Conservation (phyloP, 2,329 filamentous ascomycete species). For the Elsinoe batatas region DNA sequence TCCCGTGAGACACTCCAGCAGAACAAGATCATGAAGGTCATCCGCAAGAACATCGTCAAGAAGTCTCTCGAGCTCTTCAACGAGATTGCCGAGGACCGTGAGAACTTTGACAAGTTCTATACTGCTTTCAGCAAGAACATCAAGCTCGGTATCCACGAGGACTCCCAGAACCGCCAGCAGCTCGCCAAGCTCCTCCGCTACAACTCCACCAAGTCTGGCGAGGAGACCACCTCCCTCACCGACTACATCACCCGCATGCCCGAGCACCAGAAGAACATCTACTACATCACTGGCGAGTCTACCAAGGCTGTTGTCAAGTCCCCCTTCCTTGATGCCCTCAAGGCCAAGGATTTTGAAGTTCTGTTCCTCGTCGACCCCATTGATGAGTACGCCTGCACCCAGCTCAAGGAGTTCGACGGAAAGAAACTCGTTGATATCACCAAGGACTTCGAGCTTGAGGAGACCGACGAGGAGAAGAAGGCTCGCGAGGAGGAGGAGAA, state of each 20-base stretch:
- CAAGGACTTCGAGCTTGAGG: slow-evolving; percentile 99
- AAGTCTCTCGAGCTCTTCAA: slow-evolving; percentile 99
- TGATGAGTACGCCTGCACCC: slow-evolving; percentile 98
- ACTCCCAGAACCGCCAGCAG: slow-evolving; percentile 85
- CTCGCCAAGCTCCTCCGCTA: slow-evolving; percentile 98
- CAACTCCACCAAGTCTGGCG: slow-evolving; percentile 97
- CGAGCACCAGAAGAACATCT: slow-evolving; percentile 99
- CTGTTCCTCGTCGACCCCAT: slow-evolving; percentile 99
- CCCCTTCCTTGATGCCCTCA: slow-evolving; percentile 96
- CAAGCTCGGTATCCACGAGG: slow-evolving; percentile 99
- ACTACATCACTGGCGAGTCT: slow-evolving; percentile 99
- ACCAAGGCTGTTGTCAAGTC: slow-evolving; percentile 97
- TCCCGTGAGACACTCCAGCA: slow-evolving; percentile 99
- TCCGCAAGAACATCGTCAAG: slow-evolving; percentile 99
- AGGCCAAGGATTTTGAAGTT: slow-evolving; percentile 99
- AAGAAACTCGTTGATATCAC: slow-evolving; percentile 99
- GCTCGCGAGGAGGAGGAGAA: slow-evolving; percentile 93
- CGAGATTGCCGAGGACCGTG: slow-evolving; percentile 98
- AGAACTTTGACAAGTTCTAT: slow-evolving; percentile 99
- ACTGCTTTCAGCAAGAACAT: slow-evolving; percentile 99
- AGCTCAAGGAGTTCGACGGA: slow-evolving; percentile 99
- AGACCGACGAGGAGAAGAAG: slow-evolving; percentile 99
- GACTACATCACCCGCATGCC: slow-evolving; percentile 99
- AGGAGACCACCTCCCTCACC: slow-evolving; percentile 84
- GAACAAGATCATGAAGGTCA: slow-evolving; percentile 99